phyloP scores from a whole-genome alignment of 371 early-diverging fungal genomes.

The Rhizopus stolonifer region DNA sequence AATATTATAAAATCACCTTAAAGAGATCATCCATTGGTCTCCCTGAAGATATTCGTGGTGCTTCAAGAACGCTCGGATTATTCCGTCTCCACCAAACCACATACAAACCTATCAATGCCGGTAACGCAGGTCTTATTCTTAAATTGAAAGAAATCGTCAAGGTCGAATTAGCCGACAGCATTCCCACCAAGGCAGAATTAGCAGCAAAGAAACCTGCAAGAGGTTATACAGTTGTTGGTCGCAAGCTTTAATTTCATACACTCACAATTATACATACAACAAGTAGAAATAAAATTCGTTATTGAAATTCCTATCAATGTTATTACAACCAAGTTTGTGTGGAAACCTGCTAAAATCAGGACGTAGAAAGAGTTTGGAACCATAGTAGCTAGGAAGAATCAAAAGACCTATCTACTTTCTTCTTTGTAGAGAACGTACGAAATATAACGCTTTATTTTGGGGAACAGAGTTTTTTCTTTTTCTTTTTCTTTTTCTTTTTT shows the following conservation, averaged over 20 bases:
- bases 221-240: conserved; percentile 62
- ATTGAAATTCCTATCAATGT: too few species aligned
- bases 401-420: too few species aligned
- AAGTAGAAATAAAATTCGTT: neutral
- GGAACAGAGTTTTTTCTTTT: too few species aligned
- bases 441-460: too few species aligned
- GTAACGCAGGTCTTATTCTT: conserved; percentile 73
- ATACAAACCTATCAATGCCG: conserved; percentile 60
- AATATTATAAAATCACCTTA: conserved; percentile 60
- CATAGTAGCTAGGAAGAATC: too few species aligned
- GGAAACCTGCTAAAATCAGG: too few species aligned
- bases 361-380: too few species aligned
- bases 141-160: conserved; percentile 81
- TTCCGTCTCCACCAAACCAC: conserved; percentile 56
- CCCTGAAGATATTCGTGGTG: conserved; percentile 50
- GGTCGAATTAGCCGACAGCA: conserved; percentile 63
- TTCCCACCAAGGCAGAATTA: conserved; percentile 45
- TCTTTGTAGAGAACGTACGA: too few species aligned
- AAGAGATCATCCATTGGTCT: conserved; percentile 64
- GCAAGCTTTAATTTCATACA: conserved; percentile 34
- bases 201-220: conserved; percentile 43
- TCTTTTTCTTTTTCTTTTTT: too few species aligned
- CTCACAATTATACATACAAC: neutral
- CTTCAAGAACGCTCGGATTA: conserved; percentile 60
- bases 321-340: too few species aligned